Conservation (phyloP, 2,329 filamentous ascomycete genomes). For the Mollisia scopiformis region DNA sequence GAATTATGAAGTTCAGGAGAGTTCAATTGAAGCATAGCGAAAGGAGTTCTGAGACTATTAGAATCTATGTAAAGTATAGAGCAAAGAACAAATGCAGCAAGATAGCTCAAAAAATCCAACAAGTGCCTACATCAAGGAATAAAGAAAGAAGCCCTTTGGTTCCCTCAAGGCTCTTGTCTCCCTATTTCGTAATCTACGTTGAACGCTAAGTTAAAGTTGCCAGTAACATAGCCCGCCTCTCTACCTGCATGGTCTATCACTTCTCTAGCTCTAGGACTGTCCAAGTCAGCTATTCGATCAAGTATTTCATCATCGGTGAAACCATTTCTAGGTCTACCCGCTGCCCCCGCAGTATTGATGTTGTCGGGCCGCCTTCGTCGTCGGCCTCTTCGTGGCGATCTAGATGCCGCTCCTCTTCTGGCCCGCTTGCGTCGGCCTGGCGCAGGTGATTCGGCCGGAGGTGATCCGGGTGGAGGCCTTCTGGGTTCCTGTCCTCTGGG, state of each 20-base stretch:
- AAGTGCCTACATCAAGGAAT: not conserved
- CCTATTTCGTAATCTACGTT: not conserved
- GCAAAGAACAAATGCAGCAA: not conserved
- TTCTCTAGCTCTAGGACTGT: not conserved
- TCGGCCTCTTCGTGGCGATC: no score
- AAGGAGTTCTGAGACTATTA: not conserved
- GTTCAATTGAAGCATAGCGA: not conserved
- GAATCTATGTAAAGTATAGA: not conserved
- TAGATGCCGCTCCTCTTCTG: no score
- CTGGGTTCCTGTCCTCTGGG: no score
- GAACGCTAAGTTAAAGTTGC: not conserved
- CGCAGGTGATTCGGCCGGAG: no score
- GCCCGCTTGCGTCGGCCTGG: no score
- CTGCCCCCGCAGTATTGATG: no score
- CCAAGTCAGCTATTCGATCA: not conserved
- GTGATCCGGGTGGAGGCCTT: no score
- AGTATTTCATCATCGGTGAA: not conserved
- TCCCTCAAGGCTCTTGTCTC: no score
- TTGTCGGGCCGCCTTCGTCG: no score
- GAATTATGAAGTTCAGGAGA: slow-evolving; percentile 40
- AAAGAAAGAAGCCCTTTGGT: not conserved
- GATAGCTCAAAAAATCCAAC: not conserved
- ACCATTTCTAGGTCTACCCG: no score
- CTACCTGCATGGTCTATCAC: not conserved
- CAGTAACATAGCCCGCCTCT: not conserved